phyloP scores from a whole-genome alignment of 768 basidiomycete species.

The Leucocoprinus leucothites region DNA sequence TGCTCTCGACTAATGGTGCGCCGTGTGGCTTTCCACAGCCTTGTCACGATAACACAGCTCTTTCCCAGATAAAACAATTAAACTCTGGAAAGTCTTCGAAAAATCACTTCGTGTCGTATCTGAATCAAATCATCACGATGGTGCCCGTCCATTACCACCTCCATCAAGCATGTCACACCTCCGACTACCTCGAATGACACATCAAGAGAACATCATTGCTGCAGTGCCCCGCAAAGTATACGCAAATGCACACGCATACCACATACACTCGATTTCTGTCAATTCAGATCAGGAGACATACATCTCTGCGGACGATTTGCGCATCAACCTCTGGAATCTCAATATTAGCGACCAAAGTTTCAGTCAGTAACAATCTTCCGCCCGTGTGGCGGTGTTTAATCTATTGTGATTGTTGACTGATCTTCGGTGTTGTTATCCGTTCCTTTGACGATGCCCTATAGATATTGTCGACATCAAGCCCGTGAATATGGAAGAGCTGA shows the following conservation, averaged over 20 bases:
- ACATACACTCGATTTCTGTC: slow-evolving; percentile 99
- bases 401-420: slow-evolving; percentile 16
- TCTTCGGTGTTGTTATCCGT: background rate
- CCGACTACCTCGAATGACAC: slow-evolving; percentile 85
- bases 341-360: slow-evolving; percentile 99
- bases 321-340: slow-evolving; percentile 98
- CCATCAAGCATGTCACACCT: slow-evolving; percentile 60
- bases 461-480: slow-evolving; percentile 99
- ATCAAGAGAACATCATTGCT: slow-evolving; percentile 97
- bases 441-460: slow-evolving; percentile 27
- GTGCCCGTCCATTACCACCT: slow-evolving; percentile 65
- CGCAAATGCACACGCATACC: slow-evolving; percentile 98
- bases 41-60: slow-evolving; percentile 11
- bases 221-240: slow-evolving; percentile 99
- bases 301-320: slow-evolving; percentile 97
- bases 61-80: slow-evolving; percentile 94
- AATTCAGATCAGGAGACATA: slow-evolving; percentile 99
- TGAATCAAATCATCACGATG: slow-evolving; percentile 91
- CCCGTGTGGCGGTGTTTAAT: background rate
- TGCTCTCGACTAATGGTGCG: slow-evolving; percentile 94
- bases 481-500: slow-evolving; percentile 99
- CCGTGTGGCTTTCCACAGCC: slow-evolving; percentile 12
- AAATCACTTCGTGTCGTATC: slow-evolving; percentile 94
- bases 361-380: slow-evolving; percentile 58
- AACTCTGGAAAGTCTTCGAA: slow-evolving; percentile 99